Base-by-base conservation (phyloP, 345 rosid species). In the Gossypium ekmanianum region DNA sequence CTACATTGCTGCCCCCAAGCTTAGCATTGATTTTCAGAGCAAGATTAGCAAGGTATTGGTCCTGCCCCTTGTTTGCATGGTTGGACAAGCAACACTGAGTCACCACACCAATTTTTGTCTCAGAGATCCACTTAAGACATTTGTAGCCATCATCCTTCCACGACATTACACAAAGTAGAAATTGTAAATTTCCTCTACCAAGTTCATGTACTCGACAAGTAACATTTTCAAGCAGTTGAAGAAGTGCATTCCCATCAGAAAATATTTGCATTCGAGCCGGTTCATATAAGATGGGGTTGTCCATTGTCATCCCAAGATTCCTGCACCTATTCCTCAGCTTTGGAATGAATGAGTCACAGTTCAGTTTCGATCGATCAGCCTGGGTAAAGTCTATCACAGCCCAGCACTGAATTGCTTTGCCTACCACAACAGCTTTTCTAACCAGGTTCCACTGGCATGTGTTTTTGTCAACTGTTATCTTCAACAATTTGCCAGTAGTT, bases 1-100 rank as follows among this genome's bases (percentile, higher is more conserved):
- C 98, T 0, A 81, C 85, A 17, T 92, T 94, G 86, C 97, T 94
- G 64, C 98, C 97, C 54, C 97, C 98, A n/a, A 94, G 92, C 83
- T 94, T 94, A 0, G 97, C 98, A 62, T 94, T 94, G 80, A 94
- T 92, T 88, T 92, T 91, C 51, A 92, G 89, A 3, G 88, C 93
- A 34, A 94, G 88, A 80, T 92, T 89, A 27, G 94, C 88, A 5
- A 84, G 90, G 79, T 88, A 89, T 71, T 91, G 97, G 72, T 92
- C 97, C 11, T 73, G 73, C 17, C 80, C 83, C 45, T 2, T 84
- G 62, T 73, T 82, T 10, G 92, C 94, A 51, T 69, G 41, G 11
- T 0, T 9, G 0, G 90, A 83, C 81, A 94, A 84, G 71, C 93
- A 94, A 75, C 97, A 94, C 64, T 94, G 98, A 34, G 97, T 94